phyloP scores from a whole-genome alignment of 2,329 filamentous ascomycete species.

The Colletotrichum abscissum region DNA sequence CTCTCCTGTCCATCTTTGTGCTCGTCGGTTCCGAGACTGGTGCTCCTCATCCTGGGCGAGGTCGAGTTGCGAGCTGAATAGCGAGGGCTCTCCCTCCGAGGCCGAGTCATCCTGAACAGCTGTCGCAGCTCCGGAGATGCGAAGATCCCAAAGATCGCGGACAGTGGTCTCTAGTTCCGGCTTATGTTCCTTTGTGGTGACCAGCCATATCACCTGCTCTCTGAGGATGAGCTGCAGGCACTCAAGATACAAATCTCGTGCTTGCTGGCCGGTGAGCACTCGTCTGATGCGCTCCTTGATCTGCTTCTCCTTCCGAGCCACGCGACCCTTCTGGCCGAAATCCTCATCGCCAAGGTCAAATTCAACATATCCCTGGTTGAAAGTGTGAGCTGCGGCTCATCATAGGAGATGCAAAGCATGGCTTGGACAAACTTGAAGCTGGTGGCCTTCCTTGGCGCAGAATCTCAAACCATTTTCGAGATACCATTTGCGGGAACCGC shows the following conservation, averaged over 20 bases:
- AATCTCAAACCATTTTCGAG: slow-evolving; percentile 81
- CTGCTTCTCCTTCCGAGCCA: slow-evolving; percentile 68
- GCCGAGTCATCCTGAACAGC: slow-evolving; percentile 42
- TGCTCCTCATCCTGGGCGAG: slow-evolving; percentile 39
- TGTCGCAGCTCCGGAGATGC: slow-evolving; percentile 59
- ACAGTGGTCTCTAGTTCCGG: slow-evolving; percentile 82
- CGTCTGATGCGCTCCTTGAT: slow-evolving; percentile 62
- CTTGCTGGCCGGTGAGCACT: slow-evolving; percentile 74
- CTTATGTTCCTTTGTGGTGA: slow-evolving; percentile 74
- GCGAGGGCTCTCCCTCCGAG: slow-evolving; percentile 43
- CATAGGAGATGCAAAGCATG: neutral
- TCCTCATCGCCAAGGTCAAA: slow-evolving; percentile 74
- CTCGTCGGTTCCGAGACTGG: slow-evolving; percentile 45
- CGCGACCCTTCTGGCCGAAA: slow-evolving; percentile 69
- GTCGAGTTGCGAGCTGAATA: slow-evolving; percentile 53
- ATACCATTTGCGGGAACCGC: slow-evolving; percentile 78
- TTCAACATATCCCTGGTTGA: slow-evolving; percentile 61
- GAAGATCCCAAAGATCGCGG: slow-evolving; percentile 86
- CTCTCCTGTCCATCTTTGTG: slow-evolving; percentile 57
- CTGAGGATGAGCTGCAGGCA: slow-evolving; percentile 86
- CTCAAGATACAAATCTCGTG: slow-evolving; percentile 83
- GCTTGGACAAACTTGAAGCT: slow-evolving; percentile 70
- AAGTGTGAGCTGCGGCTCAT: neutral
- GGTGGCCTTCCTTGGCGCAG: slow-evolving; percentile 80
- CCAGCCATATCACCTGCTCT: slow-evolving; percentile 81